These are phyloP conservation scores for Hypoxylon fragiforme DNA, from an alignment of 495 filamentous ascomycete genomes.

Conservation along the genomic window DNA sequence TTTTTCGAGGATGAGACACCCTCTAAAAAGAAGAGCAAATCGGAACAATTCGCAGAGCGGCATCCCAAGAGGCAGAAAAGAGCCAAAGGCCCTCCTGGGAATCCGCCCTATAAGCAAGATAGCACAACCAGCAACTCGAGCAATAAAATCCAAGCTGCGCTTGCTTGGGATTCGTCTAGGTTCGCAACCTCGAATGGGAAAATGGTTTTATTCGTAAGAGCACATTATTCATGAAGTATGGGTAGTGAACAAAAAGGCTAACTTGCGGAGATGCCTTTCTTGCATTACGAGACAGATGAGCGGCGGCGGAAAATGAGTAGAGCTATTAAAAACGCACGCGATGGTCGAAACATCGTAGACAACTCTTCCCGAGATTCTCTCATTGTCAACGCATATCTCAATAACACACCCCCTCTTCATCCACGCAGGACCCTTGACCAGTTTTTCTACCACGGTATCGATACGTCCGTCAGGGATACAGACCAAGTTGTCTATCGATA, in stretches of 20 bases:
- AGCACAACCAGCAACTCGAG: constrained; percentile 13
- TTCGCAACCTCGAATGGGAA: constrained; percentile 43
- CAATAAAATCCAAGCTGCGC: constrained; percentile 14
- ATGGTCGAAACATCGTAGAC: constrained; percentile 19
- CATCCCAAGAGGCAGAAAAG: constrained; percentile 38
- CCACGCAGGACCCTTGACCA: constrained; percentile 71
- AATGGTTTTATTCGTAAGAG: constrained; percentile 57
- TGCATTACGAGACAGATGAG: constrained; percentile 67
- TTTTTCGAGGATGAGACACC: constrained; percentile 37
- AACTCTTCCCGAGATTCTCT: constrained; percentile 57
- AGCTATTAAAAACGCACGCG: constrained; percentile 55
- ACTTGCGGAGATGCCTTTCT: constrained; percentile 60
- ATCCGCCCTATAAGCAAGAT: constrained; percentile 29
- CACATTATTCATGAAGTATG: not conserved
- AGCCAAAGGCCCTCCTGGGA: constrained; percentile 35
- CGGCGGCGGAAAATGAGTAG: constrained; percentile 62
- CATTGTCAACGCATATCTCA: constrained; percentile 65
- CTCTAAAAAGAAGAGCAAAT: constrained; percentile 44
- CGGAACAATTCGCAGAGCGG: constrained; percentile 36
- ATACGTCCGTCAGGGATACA: constrained; percentile 64
- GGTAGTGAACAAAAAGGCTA: constrained; percentile 1
- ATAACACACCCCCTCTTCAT: constrained; percentile 61
- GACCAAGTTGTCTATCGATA: constrained; percentile 75
- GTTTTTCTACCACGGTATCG: constrained; percentile 72
- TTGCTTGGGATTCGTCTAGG: constrained; percentile 33